Base-by-base conservation (phyloP, 371 early-diverging fungal species). In the Chytridium lagenaria region DNA sequence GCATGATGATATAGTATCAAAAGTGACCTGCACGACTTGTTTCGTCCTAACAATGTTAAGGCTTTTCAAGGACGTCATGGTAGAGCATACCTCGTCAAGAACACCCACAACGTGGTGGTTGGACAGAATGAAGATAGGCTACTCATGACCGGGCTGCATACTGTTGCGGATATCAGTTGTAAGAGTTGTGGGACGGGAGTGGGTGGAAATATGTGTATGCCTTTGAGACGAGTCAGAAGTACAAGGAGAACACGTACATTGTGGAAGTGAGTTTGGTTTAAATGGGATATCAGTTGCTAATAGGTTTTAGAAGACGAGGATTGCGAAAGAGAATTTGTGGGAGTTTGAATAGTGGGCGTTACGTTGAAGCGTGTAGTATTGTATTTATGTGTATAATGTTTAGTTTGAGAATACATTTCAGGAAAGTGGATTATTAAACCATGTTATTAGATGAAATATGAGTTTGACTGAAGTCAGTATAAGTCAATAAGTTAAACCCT, bases 171-270 rank as follows among this genome's bases (percentile, higher is more conserved):
- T 72, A 87, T 92, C 23, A 76, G 71, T 30, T 92, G 92, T 71
- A 78, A 73, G 28, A 73, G 84, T 12, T 92, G 93, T 64, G 74
- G 80, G 49, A 75, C 80, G 19, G 85, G 85, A 68, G 92, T 31
- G 93, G 93, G 0, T 92, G 92, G 92, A 87, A 88, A 67, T 92
- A 92, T 75, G 79, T 89, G 49, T 81, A 85, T 59, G 90, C 90
- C 2, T 90, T 84, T 70, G 90, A 89, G 67, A 83, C 86, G 44
- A 81, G 80, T 31, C 91, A 92, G 77, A 89, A 88, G 74, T 92
- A 92, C 78, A 92, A 92, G 70, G 93, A 91, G 71, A 89, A 88
- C 68, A 88, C 86, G 75, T 91, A 78, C 68, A 90, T 92, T 76
- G 78, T 92, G 16, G 93, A 74, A 52, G 73, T 73, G n/a, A 3